Conservation (phyloP, 805 yeast genomes). For the Ogataea saltuana region DNA sequence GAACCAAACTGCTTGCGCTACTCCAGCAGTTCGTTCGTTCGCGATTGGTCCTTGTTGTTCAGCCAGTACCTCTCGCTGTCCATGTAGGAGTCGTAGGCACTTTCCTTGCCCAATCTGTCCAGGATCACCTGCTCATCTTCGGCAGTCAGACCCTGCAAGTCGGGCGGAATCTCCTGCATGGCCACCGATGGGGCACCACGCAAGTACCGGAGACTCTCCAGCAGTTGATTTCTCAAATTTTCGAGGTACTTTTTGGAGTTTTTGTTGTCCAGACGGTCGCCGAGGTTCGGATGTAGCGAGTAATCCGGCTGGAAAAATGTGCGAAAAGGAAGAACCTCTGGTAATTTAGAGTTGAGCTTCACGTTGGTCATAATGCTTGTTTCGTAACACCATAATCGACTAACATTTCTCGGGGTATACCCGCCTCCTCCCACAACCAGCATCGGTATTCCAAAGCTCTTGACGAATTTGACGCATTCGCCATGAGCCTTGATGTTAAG, state of each 20-base stretch:
- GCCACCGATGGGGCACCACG: slow-evolving; percentile 95
- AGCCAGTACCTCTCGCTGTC: slow-evolving; percentile 41
- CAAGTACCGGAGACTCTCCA: slow-evolving; percentile 78
- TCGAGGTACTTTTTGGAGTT: slow-evolving; percentile 83
- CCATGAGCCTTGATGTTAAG: slow-evolving; percentile 92
- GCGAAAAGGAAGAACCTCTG: slow-evolving; percentile 72
- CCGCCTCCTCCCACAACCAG: slow-evolving; percentile 97
- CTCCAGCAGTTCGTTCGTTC: slow-evolving; percentile 37
- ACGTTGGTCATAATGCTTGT: slow-evolving; percentile 86
- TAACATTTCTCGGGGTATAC: slow-evolving; percentile 93
- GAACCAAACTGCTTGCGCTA: too few relatives aligned
- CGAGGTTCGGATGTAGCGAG: slow-evolving; percentile 81
- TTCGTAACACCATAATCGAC: slow-evolving; percentile 94
- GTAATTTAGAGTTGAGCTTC: slow-evolving; percentile 71
- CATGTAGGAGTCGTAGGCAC: slow-evolving; percentile 33
- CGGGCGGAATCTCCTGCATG: slow-evolving; percentile 87
- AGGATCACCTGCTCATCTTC: slow-evolving; percentile 45
- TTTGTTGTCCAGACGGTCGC: slow-evolving; percentile 80
- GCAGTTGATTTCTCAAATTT: slow-evolving; percentile 66
- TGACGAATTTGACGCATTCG: slow-evolving; percentile 87
- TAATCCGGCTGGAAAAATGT: slow-evolving; percentile 89
- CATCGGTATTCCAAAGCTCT: slow-evolving; percentile 87
- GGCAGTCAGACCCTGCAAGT: slow-evolving; percentile 42
- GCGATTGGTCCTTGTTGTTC: slow-evolving; percentile 41
- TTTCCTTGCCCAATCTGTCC: slow-evolving; percentile 37